Percentiles rank a stretch among this genome's conserved stretches.
Evolutionary conservation across 495 filamentous ascomycete genomes (phyloP).

Genomic region (Cryomyces minteri): DNA sequence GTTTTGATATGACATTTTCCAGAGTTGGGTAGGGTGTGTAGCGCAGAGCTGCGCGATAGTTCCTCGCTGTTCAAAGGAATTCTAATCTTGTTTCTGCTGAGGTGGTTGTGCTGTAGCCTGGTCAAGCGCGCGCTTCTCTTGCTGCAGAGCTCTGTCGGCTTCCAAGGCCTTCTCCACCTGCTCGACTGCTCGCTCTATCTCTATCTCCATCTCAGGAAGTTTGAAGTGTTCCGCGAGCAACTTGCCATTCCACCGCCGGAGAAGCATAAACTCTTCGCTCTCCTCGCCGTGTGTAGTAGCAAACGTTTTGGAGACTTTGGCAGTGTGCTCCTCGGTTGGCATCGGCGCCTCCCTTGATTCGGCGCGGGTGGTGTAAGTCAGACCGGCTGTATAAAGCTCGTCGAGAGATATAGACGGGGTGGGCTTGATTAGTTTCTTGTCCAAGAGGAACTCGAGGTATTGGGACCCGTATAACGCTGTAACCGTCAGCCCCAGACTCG

Average conservation of each 20-base stretch:
- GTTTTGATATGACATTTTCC: no score
- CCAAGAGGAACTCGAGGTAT: conserved; percentile 64
- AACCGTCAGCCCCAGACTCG: conserved; percentile 4
- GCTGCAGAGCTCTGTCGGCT: conserved; percentile 27
- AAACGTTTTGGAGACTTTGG: conserved; percentile 44
- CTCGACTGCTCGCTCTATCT: conserved; percentile 75
- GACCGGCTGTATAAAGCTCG: conserved; percentile 39
- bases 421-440: conserved; percentile 45
- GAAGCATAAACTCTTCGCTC: conserved; percentile 21
- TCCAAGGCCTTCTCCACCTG: conserved; percentile 50
- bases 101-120: neutral
- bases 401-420: conserved; percentile 49
- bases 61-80: no score
- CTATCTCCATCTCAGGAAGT: conserved; percentile 65
- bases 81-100: neutral
- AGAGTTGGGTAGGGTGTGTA: no score
- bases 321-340: conserved; percentile 15
- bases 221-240: conserved; percentile 22
- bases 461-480: conserved; percentile 62
- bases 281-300: conserved; percentile 23
- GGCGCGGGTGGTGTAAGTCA: conserved; percentile 16
- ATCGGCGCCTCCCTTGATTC: conserved; percentile 13
- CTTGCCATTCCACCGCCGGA: conserved; percentile 25
- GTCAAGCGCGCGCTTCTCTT: conserved; percentile 25
- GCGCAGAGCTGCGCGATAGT: no score